Evolutionary conservation across 1,284 basidiomycete genomes (phyloP), one percentile per base, ranked within the genome.

Genomic region (Bjerkandera adusta): DNA sequence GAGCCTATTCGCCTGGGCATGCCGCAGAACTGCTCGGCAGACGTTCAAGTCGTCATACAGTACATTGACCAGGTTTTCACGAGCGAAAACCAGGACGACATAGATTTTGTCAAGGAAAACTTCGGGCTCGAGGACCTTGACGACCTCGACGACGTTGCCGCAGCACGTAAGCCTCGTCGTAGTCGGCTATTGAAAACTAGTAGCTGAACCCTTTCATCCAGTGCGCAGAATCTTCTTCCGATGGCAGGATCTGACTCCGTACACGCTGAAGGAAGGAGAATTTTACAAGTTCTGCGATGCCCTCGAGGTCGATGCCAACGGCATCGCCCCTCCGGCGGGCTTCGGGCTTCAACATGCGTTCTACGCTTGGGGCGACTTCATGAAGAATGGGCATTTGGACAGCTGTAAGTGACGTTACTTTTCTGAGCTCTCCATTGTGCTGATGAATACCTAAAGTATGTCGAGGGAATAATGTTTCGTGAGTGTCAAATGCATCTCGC

Each of bases 251-350:
- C 60, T 84, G 7, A 73, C 76, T 41, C 74, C 77, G 1, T 69
- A 68, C 4, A 65, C 67, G 1, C 68, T 68, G 2, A 58, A 67
- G 4, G 68, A 63, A 6, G 53, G 59, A 3, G 45, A 61, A 29
- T 89, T 89, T 66, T 82, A 71, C 64, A 39, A 73, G 13, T 89
- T 88, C 64, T 89, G 86, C 52, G 84, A 89, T 56, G 81, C 83
- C 0, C 67, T 89, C 0, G 85, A 89, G 61, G 81, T 85, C 20
- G 80, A 81, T 59, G 56, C 83, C 48, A 82, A 82, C 4, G 66
- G 72, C 2, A 74, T 54, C 41, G 83, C 85, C 3, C 68, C 75
- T 18, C 64, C 69, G 1, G 56, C 54, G 1, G 85, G 86, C 7
- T 86, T 79, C 75, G 85, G 86, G 16, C 64, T 85, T 7, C 67